Conservation (phyloP, 2,329 filamentous ascomycete species). For the Davidsoniella australis region DNA sequence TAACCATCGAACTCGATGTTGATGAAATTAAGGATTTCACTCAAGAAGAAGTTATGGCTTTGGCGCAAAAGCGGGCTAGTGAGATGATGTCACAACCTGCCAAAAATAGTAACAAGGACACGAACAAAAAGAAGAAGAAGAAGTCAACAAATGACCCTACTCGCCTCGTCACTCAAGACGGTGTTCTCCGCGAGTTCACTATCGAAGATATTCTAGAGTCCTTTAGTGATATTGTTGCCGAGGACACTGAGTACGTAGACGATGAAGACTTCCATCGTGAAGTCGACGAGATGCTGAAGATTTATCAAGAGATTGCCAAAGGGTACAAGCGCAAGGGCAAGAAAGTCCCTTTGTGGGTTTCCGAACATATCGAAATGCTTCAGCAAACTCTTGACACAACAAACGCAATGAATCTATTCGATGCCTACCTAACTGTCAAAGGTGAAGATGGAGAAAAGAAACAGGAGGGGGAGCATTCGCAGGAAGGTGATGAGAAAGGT, state of each 20-base stretch:
- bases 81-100: conserved; percentile 4
- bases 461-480: neutral
- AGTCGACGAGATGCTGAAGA: conserved; percentile 3
- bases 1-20: conserved; percentile 11
- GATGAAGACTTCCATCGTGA: conserved; percentile 1
- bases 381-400: conserved; percentile 48
- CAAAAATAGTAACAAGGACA: conserved; percentile 22
- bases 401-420: neutral
- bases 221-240: conserved; percentile 41
- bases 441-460: neutral
- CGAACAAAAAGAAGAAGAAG: neutral
- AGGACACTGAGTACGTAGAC: conserved; percentile 51
- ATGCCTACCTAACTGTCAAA: neutral
- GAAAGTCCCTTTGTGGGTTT: conserved; percentile 12
- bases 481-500: conserved; percentile 19
- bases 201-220: conserved; percentile 16
- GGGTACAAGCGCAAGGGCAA: conserved; percentile 12
- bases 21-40: conserved; percentile 8
- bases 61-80: conserved; percentile 6
- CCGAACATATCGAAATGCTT: conserved; percentile 22
- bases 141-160: neutral
- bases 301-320: conserved; percentile 18
- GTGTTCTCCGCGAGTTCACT: neutral
- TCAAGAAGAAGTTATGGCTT: conserved; percentile 5
- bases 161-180: neutral